Evolutionary conservation across 75 land plant species (phyloP).

Genomic region (Pinus albicaulis): DNA sequence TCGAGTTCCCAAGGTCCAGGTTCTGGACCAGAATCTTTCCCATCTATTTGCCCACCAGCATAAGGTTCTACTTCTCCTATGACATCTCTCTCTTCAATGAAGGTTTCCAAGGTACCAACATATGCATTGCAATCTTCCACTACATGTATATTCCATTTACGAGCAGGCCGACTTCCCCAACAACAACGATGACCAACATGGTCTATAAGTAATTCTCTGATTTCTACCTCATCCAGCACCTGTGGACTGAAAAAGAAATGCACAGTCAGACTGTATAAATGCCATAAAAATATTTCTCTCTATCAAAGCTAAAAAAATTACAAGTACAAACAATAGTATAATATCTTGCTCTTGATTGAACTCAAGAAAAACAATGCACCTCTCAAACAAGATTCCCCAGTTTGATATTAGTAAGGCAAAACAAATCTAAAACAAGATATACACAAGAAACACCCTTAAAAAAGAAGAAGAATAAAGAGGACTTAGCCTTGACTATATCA

Average conservation of each 20-base stretch:
- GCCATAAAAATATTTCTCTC: background rate
- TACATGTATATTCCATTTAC: conserved; percentile 73
- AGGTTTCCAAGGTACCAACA: conserved; percentile 91
- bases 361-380: background rate
- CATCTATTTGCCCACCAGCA: conserved; percentile 59
- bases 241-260: conserved; percentile 19
- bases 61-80: conserved; percentile 61
- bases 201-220: conserved; percentile 82
- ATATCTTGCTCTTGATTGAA: too few species aligned
- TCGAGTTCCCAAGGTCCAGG: conserved; percentile 96
- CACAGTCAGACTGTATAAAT: background rate
- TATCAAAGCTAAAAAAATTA: too few species aligned
- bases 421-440: too few species aligned
- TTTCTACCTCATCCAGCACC: conserved; percentile 82
- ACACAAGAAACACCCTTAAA: too few species aligned
- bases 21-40: conserved; percentile 47
- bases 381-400: background rate
- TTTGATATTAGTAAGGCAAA: background rate
- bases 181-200: conserved; percentile 88
- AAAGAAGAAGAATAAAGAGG: too few species aligned
- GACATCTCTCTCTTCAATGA: conserved; percentile 88
- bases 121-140: conserved; percentile 96
- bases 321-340: too few species aligned
- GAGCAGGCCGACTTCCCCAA: conserved; percentile 91
- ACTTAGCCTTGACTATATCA: too few species aligned